Conservation (phyloP, 495 filamentous ascomycete species). For the Acidiella bohemica region DNA sequence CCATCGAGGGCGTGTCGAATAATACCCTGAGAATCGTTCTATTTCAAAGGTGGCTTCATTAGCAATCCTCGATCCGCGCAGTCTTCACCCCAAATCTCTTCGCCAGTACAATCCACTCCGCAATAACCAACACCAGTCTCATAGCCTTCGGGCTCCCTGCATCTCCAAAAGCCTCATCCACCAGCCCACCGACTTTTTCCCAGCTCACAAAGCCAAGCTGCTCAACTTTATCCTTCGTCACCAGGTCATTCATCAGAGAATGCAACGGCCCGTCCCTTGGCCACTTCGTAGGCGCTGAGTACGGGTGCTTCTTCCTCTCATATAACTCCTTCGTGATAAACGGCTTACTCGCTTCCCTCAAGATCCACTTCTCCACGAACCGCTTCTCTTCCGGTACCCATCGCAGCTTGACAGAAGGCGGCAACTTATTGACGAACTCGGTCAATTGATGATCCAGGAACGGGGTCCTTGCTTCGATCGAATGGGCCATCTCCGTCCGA, state of each 20-base stretch:
- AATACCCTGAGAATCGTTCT: no score
- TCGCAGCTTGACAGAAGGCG: constrained; percentile 35
- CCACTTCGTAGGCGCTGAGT: constrained; percentile 28
- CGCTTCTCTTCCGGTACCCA: constrained; percentile 19
- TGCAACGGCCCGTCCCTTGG: constrained; percentile 29
- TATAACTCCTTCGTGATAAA: constrained; percentile 41
- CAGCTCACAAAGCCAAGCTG: constrained; percentile 33
- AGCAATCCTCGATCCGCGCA: constrained; percentile 1
- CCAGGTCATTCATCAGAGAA: constrained; percentile 22
- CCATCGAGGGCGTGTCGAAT: no score
- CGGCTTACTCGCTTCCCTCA: constrained; percentile 36
- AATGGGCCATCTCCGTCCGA: constrained; percentile 39
- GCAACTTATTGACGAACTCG: constrained; percentile 36
- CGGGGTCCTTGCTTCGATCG: constrained; percentile 35
- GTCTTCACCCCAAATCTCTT: constrained; percentile 18
- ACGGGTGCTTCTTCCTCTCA: constrained; percentile 34
- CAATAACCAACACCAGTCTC: constrained; percentile 16
- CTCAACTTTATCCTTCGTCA: constrained; percentile 33
- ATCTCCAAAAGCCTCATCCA: constrained; percentile 27
- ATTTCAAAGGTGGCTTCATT: neutral
- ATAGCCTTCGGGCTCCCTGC: constrained; percentile 13
- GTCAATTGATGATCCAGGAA: constrained; percentile 41
- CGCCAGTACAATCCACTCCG: constrained; percentile 20
- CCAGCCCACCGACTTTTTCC: constrained; percentile 19
- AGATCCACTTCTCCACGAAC: constrained; percentile 37